Evolutionary conservation across 2,329 filamentous ascomycete species (phyloP).

Genomic region (Davidsoniella eucalypti): DNA sequence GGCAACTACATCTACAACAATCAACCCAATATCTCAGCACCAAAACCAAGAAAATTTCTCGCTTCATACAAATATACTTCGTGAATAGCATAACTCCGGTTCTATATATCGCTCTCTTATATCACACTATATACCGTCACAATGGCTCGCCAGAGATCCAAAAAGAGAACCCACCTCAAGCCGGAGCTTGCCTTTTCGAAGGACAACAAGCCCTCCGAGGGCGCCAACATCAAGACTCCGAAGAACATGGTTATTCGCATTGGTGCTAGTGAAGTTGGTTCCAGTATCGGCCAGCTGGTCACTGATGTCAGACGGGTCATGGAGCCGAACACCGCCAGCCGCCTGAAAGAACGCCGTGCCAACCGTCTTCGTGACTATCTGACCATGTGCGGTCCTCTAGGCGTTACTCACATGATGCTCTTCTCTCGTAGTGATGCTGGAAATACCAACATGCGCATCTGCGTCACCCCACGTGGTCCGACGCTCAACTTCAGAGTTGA

Average conservation of each 20-base stretch:
- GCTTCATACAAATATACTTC: neutral
- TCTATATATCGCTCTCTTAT: neutral
- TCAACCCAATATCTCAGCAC: neutral
- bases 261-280: slow-evolving; percentile 81
- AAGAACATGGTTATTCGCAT: slow-evolving; percentile 99
- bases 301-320: slow-evolving; percentile 85
- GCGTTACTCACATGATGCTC: slow-evolving; percentile 80
- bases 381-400: slow-evolving; percentile 85
- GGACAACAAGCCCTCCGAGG: slow-evolving; percentile 35
- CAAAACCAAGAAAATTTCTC: neutral
- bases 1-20: neutral
- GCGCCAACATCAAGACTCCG: slow-evolving; percentile 51
- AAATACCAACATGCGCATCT: slow-evolving; percentile 82
- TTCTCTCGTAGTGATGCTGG: slow-evolving; percentile 81
- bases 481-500: slow-evolving; percentile 91
- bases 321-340: slow-evolving; percentile 83
- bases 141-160: slow-evolving; percentile 70
- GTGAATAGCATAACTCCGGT: neutral
- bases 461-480: slow-evolving; percentile 74
- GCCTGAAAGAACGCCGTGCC: slow-evolving; percentile 73
- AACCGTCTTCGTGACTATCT: slow-evolving; percentile 87
- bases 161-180: slow-evolving; percentile 75
- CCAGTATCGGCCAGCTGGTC: slow-evolving; percentile 79
- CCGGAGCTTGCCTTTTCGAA: slow-evolving; percentile 43
- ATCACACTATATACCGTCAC: slow-evolving; percentile 10